These are phyloP conservation scores for Penicillium psychrosexuale DNA, from an alignment of 2,329 filamentous ascomycete genomes.

Conservation along the genomic window DNA sequence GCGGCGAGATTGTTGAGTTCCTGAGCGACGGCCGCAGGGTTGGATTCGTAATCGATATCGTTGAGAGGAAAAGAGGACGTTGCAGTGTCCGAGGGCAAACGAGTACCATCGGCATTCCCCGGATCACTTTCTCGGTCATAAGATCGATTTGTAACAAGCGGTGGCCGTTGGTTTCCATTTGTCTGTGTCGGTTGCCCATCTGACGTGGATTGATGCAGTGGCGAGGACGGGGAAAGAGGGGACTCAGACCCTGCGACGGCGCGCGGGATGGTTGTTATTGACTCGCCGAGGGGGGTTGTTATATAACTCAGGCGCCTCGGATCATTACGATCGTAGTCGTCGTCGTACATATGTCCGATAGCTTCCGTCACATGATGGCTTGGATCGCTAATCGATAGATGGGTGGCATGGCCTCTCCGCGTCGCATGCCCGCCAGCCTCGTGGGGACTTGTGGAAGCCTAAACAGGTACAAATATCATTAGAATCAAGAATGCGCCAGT, in stretches of 20 bases:
- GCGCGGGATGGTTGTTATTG: slow-evolving; percentile 41
- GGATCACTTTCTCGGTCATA: slow-evolving; percentile 49
- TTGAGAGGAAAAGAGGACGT: slow-evolving; percentile 69
- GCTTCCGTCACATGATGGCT: slow-evolving; percentile 93
- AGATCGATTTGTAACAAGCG: slow-evolving; percentile 27
- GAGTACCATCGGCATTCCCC: slow-evolving; percentile 54
- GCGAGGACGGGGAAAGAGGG: slow-evolving; percentile 26
- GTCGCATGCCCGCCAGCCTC: slow-evolving; percentile 49
- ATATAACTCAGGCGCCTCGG: slow-evolving; percentile 75
- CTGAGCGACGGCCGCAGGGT: slow-evolving; percentile 83
- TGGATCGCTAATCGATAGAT: slow-evolving; percentile 76
- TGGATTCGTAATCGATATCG: slow-evolving; percentile 83
- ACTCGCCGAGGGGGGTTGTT: slow-evolving; percentile 47
- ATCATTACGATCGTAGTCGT: slow-evolving; percentile 61
- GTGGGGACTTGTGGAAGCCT: slow-evolving; percentile 44
- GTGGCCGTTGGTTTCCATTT: slow-evolving; percentile 35
- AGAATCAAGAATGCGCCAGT: not conserved
- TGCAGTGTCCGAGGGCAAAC: slow-evolving; percentile 54
- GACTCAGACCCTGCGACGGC: slow-evolving; percentile 28
- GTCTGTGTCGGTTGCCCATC: slow-evolving; percentile 26
- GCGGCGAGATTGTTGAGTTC: slow-evolving; percentile 91
- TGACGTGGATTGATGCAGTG: slow-evolving; percentile 36
- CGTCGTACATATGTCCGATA: slow-evolving; percentile 86
- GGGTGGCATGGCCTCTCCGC: slow-evolving; percentile 57
- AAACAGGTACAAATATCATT: slow-evolving; percentile 7